A percentile compares a stretch with the other conserved stretches of the same genome.
Conservation (phyloP, 768 basidiomycete species). For the Boletellus ananas region DNA sequence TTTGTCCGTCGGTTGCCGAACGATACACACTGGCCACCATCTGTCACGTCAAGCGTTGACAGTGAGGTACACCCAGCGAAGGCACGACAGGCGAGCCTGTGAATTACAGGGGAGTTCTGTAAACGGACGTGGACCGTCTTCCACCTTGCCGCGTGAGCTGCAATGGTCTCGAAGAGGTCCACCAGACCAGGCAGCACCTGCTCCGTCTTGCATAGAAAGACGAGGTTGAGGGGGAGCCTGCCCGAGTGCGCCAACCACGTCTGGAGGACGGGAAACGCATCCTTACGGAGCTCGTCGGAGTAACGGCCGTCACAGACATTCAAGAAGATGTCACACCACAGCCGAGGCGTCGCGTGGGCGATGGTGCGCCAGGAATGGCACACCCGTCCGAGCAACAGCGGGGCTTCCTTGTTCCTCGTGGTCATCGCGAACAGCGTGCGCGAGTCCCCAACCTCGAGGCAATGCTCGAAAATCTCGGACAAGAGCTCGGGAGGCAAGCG, state of each 20-base stretch:
- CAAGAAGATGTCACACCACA: conserved; percentile 24
- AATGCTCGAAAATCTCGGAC: conserved; percentile 24
- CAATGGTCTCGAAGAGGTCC: conserved; percentile 17
- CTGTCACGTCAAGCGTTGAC: conserved; percentile 17
- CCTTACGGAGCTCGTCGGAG: conserved; percentile 15
- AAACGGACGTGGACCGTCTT: conserved; percentile 18
- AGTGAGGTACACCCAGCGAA: conserved; percentile 16
- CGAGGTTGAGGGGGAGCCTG: conserved; percentile 17
- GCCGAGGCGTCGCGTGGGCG: conserved; percentile 21
- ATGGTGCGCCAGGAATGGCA: conserved; percentile 29
- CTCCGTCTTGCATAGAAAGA: conserved; percentile 18
- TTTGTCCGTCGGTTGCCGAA: not conserved
- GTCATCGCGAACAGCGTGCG: not conserved
- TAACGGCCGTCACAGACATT: conserved; percentile 21
- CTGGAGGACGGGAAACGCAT: conserved; percentile 16
- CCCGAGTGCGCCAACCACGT: conserved; percentile 24
- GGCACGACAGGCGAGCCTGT: conserved; percentile 4
- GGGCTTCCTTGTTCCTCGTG: conserved; percentile 11
- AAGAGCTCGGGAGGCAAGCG: conserved; percentile 25
- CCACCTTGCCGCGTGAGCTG: conserved; percentile 16
- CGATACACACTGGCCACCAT: conserved; percentile 13
- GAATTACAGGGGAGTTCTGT: conserved; percentile 18
- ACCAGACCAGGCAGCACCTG: conserved; percentile 20
- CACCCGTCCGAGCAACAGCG: conserved; percentile 29
- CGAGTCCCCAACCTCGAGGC: conserved; percentile 4